Conservation (phyloP, 2,329 filamentous ascomycete genomes). For the Ceratocystis alfenasii region DNA sequence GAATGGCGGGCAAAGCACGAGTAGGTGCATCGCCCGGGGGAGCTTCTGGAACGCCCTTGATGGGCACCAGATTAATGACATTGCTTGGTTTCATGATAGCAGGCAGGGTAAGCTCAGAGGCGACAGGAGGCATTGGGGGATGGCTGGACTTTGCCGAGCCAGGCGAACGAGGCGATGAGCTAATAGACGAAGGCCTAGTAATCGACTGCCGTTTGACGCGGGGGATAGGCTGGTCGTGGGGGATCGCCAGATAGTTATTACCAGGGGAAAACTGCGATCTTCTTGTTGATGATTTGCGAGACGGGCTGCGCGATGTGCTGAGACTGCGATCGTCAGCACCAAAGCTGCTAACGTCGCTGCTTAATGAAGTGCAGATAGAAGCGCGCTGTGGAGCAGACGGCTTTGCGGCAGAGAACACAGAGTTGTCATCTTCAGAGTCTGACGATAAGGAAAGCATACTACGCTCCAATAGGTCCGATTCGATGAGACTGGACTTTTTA, state of each 20-base stretch:
- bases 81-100: slow-evolving; percentile 4
- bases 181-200: slow-evolving; percentile 25
- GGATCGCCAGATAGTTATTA: slow-evolving; percentile 36
- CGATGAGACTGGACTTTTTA: slow-evolving; percentile 35
- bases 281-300: slow-evolving; percentile 31
- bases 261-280: slow-evolving; percentile 33
- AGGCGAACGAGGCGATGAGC: slow-evolving; percentile 26
- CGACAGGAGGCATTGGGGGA: slow-evolving; percentile 13
- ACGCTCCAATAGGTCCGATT: slow-evolving; percentile 42
- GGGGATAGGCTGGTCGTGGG: slow-evolving; percentile 24
- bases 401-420: slow-evolving; percentile 19
- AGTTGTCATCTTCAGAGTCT: slow-evolving; percentile 42
- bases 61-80: slow-evolving; percentile 14
- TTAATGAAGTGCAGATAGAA: slow-evolving; percentile 21
- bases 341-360: slow-evolving; percentile 18
- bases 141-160: slow-evolving; percentile 8
- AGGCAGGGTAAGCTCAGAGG: slow-evolving; percentile 7
- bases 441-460: slow-evolving; percentile 47
- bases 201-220: slow-evolving; percentile 24
- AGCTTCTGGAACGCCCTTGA: slow-evolving; percentile 9
- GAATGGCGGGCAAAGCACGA: slow-evolving; percentile 18
- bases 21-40: slow-evolving; percentile 17
- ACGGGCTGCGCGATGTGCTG: slow-evolving; percentile 20
- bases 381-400: slow-evolving; percentile 18
- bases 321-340: slow-evolving; percentile 18